These are phyloP conservation scores for Fusarium liriodendri DNA, from an alignment of 2,329 filamentous ascomycete genomes.

Conservation along the genomic window DNA sequence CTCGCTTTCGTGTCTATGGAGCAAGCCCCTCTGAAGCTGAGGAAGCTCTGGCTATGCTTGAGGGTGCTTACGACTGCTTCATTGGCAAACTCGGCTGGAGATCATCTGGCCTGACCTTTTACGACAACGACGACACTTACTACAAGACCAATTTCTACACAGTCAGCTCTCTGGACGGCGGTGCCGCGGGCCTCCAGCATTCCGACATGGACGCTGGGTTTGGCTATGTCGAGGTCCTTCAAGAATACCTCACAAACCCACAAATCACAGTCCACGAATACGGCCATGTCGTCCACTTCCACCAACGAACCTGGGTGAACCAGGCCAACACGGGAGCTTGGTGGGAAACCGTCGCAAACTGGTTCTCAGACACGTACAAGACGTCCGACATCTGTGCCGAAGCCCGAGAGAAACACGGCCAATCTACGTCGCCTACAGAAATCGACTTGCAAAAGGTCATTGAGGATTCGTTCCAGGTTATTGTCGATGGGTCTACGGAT, in stretches of 20 bases:
- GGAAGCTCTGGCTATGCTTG: not conserved
- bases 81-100: not conserved
- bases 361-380: not conserved
- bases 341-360: not conserved
- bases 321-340: constrained; percentile 1
- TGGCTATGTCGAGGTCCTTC: not conserved
- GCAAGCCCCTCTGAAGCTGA: not conserved
- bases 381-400: not conserved
- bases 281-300: not conserved
- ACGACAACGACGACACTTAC: not conserved
- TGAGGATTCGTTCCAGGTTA: not conserved
- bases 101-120: not conserved
- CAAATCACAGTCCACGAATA: not conserved
- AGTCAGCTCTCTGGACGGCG: not conserved
- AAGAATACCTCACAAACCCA: not conserved
- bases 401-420: not conserved
- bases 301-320: not conserved
- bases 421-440: not conserved
- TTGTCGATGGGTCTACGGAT: not conserved
- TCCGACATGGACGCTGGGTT: not conserved
- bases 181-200: not conserved
- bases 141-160: not conserved
- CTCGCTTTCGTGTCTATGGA: not conserved
- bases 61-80: not conserved
- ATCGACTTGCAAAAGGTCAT: not conserved